Conservation (phyloP, 306 rosid genomes). For the Acacia acuminata region DNA sequence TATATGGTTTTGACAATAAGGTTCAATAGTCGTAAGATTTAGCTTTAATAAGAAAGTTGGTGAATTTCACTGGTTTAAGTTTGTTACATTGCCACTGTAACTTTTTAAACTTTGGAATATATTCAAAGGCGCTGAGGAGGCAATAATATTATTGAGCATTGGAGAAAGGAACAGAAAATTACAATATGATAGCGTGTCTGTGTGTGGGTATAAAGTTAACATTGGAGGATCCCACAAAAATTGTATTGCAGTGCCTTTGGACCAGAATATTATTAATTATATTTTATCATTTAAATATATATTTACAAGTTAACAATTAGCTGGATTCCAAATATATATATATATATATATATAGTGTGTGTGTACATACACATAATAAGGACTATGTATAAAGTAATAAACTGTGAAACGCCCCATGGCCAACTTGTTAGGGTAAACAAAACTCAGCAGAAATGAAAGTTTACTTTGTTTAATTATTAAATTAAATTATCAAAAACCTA, state of each 20-base stretch:
- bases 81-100: not conserved
- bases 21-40: not conserved
- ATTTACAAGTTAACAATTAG: not conserved
- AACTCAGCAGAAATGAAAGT: not conserved
- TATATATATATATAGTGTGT: no score
- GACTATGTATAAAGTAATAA: not conserved
- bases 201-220: not conserved
- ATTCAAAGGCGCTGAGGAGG: not conserved
- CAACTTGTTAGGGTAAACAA: not conserved
- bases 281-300: not conserved
- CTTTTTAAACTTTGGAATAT: not conserved
- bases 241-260: not conserved
- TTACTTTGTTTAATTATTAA: not conserved
- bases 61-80: not conserved
- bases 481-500: not conserved
- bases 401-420: not conserved
- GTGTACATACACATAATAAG: not conserved
- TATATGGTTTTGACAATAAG: not conserved
- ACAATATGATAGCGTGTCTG: not conserved
- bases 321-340: not conserved
- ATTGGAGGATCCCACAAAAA: constrained; percentile 7
- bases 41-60: not conserved
- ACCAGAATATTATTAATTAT: not conserved
- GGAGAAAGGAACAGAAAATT: not conserved
- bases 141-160: not conserved